A percentile compares a stretch with the other conserved stretches of the same genome.
phyloP scores from a whole-genome alignment of 2,329 filamentous ascomycete genomes.

The Paraphoma chrysanthemicola region DNA sequence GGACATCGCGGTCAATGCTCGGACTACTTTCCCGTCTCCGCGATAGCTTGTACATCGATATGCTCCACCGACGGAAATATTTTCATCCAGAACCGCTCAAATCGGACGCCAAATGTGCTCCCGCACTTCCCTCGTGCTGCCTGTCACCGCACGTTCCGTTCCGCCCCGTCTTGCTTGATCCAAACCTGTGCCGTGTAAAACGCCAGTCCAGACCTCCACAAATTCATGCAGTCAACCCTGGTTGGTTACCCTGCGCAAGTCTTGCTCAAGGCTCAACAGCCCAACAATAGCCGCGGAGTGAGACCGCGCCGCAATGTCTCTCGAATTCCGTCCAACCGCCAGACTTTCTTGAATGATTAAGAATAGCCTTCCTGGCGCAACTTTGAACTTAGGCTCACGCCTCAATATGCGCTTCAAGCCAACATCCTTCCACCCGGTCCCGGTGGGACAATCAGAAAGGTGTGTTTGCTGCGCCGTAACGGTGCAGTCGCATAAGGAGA shows the following conservation, averaged over 20 bases:
- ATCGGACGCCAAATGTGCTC: not conserved
- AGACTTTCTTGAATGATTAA: not conserved
- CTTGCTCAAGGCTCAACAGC: not conserved
- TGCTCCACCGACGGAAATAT: not conserved
- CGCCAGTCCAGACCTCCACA: not conserved
- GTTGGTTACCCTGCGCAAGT: not conserved
- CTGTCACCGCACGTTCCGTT: conserved; percentile 2
- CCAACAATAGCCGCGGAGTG: conserved; percentile 1
- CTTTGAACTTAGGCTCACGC: not conserved
- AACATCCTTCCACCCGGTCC: conserved; percentile 2
- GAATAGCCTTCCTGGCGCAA: conserved; percentile 1
- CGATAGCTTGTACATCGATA: not conserved
- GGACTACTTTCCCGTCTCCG: not conserved
- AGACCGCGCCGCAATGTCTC: not conserved
- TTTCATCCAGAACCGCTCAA: not conserved
- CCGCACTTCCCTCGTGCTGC: not conserved
- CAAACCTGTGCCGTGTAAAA: not conserved
- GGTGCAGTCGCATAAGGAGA: not conserved
- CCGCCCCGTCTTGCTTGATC: conserved; percentile 2
- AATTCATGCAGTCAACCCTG: not conserved
- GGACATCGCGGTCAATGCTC: not conserved
- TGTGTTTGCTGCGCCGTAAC: conserved; percentile 1
- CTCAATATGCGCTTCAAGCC: not conserved
- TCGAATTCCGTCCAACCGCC: conserved; percentile 5
- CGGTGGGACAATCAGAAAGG: not conserved